Conservation (phyloP, 495 filamentous ascomycete species). For the Cercophora scortea region DNA sequence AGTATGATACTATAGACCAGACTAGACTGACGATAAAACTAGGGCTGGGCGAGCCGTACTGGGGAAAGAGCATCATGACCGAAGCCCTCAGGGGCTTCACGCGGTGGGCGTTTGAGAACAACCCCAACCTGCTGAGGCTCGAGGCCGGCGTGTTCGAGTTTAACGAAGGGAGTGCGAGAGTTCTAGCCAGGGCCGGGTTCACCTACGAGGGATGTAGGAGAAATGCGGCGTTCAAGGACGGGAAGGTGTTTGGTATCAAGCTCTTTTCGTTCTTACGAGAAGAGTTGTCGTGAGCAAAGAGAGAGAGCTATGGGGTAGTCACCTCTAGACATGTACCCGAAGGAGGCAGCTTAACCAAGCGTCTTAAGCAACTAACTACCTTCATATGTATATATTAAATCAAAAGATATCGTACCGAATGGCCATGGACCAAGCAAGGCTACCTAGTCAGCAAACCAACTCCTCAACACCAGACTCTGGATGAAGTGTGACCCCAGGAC, state of each 20-base stretch:
- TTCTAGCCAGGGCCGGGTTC: slow-evolving; percentile 30
- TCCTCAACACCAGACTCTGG: too few relatives aligned
- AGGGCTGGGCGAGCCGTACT: slow-evolving; percentile 18
- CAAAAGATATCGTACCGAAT: too few relatives aligned
- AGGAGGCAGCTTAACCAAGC: too few relatives aligned
- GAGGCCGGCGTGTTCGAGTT: slow-evolving; percentile 22
- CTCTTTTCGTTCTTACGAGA: slow-evolving; percentile 28
- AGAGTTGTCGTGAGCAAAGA: slow-evolving; percentile 8
- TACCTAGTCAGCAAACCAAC: too few relatives aligned
- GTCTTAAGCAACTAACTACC: too few relatives aligned
- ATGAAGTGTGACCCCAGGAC: too few relatives aligned
- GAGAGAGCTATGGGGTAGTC: too few relatives aligned
- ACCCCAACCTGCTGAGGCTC: slow-evolving; percentile 18
- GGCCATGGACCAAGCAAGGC: too few relatives aligned
- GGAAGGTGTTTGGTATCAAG: slow-evolving; percentile 19
- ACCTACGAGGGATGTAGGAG: slow-evolving; percentile 29
- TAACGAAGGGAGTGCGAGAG: slow-evolving; percentile 25
- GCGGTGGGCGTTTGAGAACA: slow-evolving; percentile 29
- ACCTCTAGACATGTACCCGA: too few relatives aligned
- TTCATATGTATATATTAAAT: too few relatives aligned
- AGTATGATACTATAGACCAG: too few relatives aligned
- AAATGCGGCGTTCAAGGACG: slow-evolving; percentile 26
- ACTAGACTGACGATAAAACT: too few relatives aligned
- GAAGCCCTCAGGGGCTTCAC: slow-evolving; percentile 15
- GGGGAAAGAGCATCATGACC: slow-evolving; percentile 32